Percentiles rank a stretch among this genome's conserved stretches.
These are phyloP conservation scores for Melastoma candidum DNA, from an alignment of 441 rosid species.

Conservation along the genomic window DNA sequence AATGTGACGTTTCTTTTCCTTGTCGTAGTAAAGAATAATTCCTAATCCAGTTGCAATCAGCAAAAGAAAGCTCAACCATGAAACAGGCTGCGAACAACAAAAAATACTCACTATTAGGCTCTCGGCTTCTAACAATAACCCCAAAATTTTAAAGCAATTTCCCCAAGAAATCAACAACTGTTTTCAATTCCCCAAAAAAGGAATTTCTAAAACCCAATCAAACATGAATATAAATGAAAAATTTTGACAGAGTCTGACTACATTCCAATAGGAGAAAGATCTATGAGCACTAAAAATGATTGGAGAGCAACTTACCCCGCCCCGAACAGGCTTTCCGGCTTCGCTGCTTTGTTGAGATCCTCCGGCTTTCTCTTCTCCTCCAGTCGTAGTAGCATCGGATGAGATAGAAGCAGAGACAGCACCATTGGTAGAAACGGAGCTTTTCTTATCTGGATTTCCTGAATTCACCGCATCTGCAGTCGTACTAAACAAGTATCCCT, in stretches of 20 bases:
- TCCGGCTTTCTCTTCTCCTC: conserved; percentile 37
- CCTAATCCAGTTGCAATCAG: conserved; percentile 72
- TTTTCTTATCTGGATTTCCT: conserved; percentile 13
- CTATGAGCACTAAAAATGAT: neutral
- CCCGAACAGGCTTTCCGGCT: conserved; percentile 71
- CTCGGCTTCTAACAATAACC: no score
- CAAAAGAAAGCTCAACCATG: conserved; percentile 84
- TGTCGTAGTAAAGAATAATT: conserved; percentile 55
- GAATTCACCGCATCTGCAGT: conserved; percentile 10
- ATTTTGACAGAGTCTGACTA: no score
- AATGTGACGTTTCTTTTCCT: conserved; percentile 70
- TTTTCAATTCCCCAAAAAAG: no score
- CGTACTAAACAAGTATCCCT: conserved; percentile 28
- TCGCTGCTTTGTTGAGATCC: conserved; percentile 38
- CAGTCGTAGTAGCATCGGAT: conserved; percentile 23
- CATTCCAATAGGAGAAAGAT: neutral
- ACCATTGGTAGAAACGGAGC: conserved; percentile 6
- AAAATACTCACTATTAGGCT: no score
- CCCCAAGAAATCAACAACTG: no score
- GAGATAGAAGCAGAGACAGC: conserved; percentile 11
- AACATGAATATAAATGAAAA: no score
- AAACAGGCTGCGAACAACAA: conserved; percentile 53
- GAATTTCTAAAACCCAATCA: no score
- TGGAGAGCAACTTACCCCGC: conserved; percentile 52
- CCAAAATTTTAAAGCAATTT: no score